Evolutionary conservation across 2,329 filamentous ascomycete species (phyloP).

Genomic region (Hortaea werneckii): DNA sequence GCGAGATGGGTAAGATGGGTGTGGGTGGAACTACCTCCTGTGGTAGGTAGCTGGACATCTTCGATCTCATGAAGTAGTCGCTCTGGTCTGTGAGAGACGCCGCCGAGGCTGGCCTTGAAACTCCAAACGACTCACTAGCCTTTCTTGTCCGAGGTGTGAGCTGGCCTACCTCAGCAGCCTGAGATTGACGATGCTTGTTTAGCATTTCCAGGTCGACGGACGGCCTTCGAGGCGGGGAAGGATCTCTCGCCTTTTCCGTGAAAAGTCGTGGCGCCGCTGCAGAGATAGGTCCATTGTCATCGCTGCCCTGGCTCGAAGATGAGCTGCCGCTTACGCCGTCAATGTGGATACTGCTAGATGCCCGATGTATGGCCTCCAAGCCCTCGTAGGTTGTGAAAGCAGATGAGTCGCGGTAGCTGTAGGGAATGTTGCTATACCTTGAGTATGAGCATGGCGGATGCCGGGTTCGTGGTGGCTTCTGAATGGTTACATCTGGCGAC

Average conservation of each 20-base stretch:
- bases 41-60: too few relatives aligned
- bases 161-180: slow-evolving; percentile 42
- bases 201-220: slow-evolving; percentile 28
- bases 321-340: slow-evolving; percentile 11
- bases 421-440: slow-evolving; percentile 28
- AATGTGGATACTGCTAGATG: slow-evolving; percentile 14
- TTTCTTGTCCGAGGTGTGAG: slow-evolving; percentile 23
- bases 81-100: neutral
- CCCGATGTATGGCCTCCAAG: slow-evolving; percentile 18
- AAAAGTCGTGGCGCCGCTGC: slow-evolving; percentile 18
- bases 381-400: slow-evolving; percentile 23
- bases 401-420: slow-evolving; percentile 23
- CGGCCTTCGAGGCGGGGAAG: slow-evolving; percentile 8
- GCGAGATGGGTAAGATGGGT: slow-evolving; percentile 5
- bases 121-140: slow-evolving; percentile 4
- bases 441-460: slow-evolving; percentile 28
- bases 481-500: slow-evolving; percentile 7
- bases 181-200: slow-evolving; percentile 38
- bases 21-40: too few relatives aligned
- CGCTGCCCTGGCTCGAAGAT: slow-evolving; percentile 15
- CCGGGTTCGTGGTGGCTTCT: slow-evolving; percentile 14
- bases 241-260: slow-evolving; percentile 3
- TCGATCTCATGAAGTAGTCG: neutral
- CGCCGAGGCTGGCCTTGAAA: slow-evolving; percentile 1
- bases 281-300: slow-evolving; percentile 15